These are phyloP conservation scores for Paralagenidium karlingii DNA, from an alignment of 352 stramenopile genomes.

Conservation along the genomic window DNA sequence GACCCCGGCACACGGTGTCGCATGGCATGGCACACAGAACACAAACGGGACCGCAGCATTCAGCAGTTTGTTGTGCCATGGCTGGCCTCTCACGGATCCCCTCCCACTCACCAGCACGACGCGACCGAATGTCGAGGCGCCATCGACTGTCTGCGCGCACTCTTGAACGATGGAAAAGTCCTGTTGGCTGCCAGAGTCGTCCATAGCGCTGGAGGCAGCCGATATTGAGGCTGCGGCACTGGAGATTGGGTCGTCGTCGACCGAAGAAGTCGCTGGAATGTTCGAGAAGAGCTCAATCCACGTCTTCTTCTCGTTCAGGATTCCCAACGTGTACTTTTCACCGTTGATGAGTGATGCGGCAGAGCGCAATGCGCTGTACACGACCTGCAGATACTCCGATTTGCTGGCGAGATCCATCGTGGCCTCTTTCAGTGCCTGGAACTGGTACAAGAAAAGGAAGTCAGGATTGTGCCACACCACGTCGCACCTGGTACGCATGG, in stretches of 20 bases:
- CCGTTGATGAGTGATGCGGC: slow-evolving; percentile 44
- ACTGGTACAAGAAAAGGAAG: slow-evolving; percentile 11
- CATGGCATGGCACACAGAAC: no score
- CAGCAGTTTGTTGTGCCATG: no score
- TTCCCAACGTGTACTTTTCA: slow-evolving; percentile 48
- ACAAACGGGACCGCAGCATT: no score
- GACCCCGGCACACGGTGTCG: no score
- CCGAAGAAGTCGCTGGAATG: no score
- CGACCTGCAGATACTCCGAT: slow-evolving; percentile 32
- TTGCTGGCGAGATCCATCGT: slow-evolving; percentile 48
- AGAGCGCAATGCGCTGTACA: no score
- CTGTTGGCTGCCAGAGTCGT: no score
- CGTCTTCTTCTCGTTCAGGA: slow-evolving; percentile 48
- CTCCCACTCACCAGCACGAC: slow-evolving; percentile 52
- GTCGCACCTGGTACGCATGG: not conserved
- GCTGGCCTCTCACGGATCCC: slow-evolving; percentile 31
- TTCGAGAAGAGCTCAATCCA: slow-evolving; percentile 43
- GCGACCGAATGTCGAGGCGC: slow-evolving; percentile 45
- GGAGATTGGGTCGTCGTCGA: no score
- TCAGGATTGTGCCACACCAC: not conserved
- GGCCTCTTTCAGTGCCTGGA: slow-evolving; percentile 44
- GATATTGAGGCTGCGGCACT: slow-evolving; percentile 22
- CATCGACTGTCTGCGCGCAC: slow-evolving; percentile 37
- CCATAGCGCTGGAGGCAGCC: no score
- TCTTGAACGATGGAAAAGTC: slow-evolving; percentile 36